Evolutionary conservation across 2,329 filamentous ascomycete genomes (phyloP).

Genomic region (Amauroascus verrucosus): DNA sequence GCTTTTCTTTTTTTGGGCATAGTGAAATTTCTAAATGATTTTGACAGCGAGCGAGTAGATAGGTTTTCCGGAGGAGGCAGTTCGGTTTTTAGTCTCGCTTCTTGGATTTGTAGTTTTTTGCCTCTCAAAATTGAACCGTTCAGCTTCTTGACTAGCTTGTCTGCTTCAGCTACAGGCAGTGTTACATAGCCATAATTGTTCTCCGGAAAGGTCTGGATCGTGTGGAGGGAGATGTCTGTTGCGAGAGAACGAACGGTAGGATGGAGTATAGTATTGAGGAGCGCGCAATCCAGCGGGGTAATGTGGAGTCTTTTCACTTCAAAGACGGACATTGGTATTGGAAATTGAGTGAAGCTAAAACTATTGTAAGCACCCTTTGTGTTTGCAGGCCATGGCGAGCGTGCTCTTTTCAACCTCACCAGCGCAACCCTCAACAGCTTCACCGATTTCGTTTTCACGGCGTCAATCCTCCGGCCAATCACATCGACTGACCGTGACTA

Average conservation of each 20-base stretch:
- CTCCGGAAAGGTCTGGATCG: constrained; percentile 77
- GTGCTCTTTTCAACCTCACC: background rate
- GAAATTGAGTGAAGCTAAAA: no score
- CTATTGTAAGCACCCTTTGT: background rate
- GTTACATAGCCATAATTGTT: constrained; percentile 84
- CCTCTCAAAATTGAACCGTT: constrained; percentile 80
- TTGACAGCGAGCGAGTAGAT: constrained; percentile 23
- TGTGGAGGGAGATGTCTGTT: constrained; percentile 79
- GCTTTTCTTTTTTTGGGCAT: constrained; percentile 43
- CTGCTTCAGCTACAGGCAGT: constrained; percentile 67
- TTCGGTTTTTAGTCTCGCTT: constrained; percentile 49
- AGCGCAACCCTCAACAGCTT: background rate
- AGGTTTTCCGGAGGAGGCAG: constrained; percentile 6
- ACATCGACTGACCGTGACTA: background rate
- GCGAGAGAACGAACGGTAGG: constrained; percentile 55
- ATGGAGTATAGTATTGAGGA: constrained; percentile 63
- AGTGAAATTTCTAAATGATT: constrained; percentile 32
- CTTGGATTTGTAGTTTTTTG: constrained; percentile 72
- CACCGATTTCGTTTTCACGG: no score
- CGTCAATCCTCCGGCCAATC: background rate
- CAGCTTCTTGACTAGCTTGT: constrained; percentile 84
- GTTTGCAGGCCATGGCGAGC: background rate
- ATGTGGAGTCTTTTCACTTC: constrained; percentile 62
- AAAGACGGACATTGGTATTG: constrained; percentile 24
- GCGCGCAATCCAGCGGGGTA: constrained; percentile 66